Evolutionary conservation across 2,329 filamentous ascomycete species (phyloP), one percentile per base, ranked within the genome.

Genomic region (Fusarium cyanostomum): DNA sequence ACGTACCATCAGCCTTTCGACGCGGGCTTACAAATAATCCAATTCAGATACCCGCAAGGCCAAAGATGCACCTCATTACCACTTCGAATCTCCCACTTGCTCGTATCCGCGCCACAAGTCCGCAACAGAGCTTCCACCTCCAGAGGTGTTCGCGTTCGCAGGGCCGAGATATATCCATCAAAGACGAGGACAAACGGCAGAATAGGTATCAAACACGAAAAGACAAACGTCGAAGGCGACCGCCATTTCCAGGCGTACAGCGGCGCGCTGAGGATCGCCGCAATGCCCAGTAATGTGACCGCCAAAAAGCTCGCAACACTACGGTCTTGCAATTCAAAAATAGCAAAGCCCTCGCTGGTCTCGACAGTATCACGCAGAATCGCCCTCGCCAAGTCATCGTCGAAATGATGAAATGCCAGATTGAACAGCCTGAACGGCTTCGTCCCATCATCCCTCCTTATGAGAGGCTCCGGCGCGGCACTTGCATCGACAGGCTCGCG

Each of bases 351-450:
- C 60, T 90, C 83, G 49, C 85, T 84, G 0, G 85, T 90, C 66
- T 85, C 80, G 33, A 92, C 74, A 0, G 88, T 89, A 71, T 90
- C 87, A 49, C 79, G 80, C 28, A 94, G 73, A 27, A 92, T 89
- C 8, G 81, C 79, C 24, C 73, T 77, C 1, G 88, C 90, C 15
- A 87, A 75, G 5, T 77, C 76, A 69, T 92, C 88, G 60, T 87
- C 83, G 66, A 93, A 93, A 76, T 93, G 90, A 74, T 93, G 91
- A 70, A 94, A 94, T 1, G 89, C 85, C 3, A 92, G 80, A 72
- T 89, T 91, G 74, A 91, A 93, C 45, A 92, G 77, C 5, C 90
- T 81, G 71, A 92, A 89, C 18, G 91, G 83, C 70, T 81, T 83
- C 44, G 78, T 79, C 4, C 77, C 78, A 10, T 75, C 71, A 7